Evolutionary conservation across 2,329 filamentous ascomycete genomes (phyloP).

Genomic region (Orbilia quercus): DNA sequence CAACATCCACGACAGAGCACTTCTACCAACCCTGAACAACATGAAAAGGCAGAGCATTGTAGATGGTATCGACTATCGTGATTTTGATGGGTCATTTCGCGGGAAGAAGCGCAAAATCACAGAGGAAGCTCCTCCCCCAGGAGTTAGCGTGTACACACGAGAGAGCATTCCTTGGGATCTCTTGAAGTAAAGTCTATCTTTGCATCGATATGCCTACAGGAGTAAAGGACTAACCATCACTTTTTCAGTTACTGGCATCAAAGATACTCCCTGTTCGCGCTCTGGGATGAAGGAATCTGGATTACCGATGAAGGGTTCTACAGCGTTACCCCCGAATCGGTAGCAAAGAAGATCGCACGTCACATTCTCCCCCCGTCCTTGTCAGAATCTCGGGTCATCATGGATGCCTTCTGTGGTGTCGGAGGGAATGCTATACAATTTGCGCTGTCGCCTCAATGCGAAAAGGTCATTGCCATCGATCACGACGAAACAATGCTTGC

Average conservation of each 20-base stretch:
- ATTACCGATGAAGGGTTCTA: slow-evolving; percentile 97
- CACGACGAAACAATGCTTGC: slow-evolving; percentile 81
- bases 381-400: slow-evolving; percentile 69
- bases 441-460: slow-evolving; percentile 81
- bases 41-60: slow-evolving; percentile 53
- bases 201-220: neutral
- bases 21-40: neutral
- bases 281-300: slow-evolving; percentile 86
- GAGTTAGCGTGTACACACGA: slow-evolving; percentile 40
- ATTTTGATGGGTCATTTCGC: slow-evolving; percentile 13
- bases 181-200: slow-evolving; percentile 30
- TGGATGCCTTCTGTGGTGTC: slow-evolving; percentile 91
- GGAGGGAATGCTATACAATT: slow-evolving; percentile 97
- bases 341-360: slow-evolving; percentile 79
- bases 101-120: slow-evolving; percentile 38
- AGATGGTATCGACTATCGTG: slow-evolving; percentile 13
- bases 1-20: neutral
- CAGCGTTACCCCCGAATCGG: slow-evolving; percentile 91
- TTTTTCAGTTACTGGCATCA: slow-evolving; percentile 84
- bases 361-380: slow-evolving; percentile 58
- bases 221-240: neutral
- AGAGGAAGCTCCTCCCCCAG: slow-evolving; percentile 23
- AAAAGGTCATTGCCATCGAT: slow-evolving; percentile 87
- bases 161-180: slow-evolving; percentile 54
- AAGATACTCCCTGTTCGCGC: slow-evolving; percentile 84